Evolutionary conservation across 331 rosid species (phyloP).

Genomic region (Ulmus americana): DNA sequence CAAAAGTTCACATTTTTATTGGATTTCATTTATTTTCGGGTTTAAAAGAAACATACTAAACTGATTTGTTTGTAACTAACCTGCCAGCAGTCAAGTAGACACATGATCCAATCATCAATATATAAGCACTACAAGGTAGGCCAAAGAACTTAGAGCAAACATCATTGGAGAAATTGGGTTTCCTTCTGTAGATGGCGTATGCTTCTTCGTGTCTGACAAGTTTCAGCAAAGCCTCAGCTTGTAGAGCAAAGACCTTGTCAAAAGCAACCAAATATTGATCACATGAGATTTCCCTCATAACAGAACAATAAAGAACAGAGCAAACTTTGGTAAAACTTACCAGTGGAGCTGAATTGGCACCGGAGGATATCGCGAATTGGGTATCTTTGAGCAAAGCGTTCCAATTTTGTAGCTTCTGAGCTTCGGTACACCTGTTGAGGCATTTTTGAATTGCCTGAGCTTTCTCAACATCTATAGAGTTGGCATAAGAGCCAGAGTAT

Average conservation of each 20-base stretch:
- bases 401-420: constrained; percentile 59
- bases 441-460: constrained; percentile 51
- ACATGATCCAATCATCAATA: constrained; percentile 50
- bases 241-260: constrained; percentile 59
- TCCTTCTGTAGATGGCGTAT: constrained; percentile 39
- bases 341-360: constrained; percentile 74
- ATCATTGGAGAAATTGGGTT: constrained; percentile 49
- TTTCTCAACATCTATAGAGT: constrained; percentile 33
- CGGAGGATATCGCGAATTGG: constrained; percentile 51
- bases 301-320: neutral
- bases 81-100: constrained; percentile 73
- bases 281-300: neutral
- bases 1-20: neutral
- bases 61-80: constrained; percentile 31
- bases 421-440: constrained; percentile 49
- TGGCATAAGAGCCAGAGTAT: constrained; percentile 31
- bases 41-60: neutral
- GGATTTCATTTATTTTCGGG: neutral
- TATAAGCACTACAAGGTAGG: constrained; percentile 35
- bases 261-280: neutral
- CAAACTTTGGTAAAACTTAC: constrained; percentile 22
- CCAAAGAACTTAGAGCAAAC: constrained; percentile 56
- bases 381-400: constrained; percentile 53
- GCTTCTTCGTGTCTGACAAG: constrained; percentile 77
- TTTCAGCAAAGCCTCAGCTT: constrained; percentile 74